Evolutionary conservation across 495 filamentous ascomycete species (phyloP).

Genomic region (Lophiostoma macrostomum): DNA sequence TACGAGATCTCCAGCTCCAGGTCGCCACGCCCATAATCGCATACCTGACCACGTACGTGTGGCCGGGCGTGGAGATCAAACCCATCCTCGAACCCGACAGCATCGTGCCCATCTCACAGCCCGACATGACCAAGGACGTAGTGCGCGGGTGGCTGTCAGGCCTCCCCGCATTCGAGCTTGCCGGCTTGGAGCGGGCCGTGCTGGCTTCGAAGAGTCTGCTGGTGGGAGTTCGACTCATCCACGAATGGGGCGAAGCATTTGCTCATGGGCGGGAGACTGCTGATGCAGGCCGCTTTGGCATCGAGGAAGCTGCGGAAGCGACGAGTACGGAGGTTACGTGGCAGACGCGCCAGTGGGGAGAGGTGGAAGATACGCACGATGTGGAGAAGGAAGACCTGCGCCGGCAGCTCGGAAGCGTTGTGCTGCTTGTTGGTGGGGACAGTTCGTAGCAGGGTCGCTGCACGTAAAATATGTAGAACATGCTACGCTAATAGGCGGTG

Average conservation of each 20-base stretch:
- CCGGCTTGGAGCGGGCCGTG: slow-evolving; percentile 77
- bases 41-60: slow-evolving; percentile 69
- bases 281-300: slow-evolving; percentile 49
- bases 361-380: slow-evolving; percentile 98
- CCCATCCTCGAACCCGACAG: slow-evolving; percentile 70
- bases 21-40: slow-evolving; percentile 64
- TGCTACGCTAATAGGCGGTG: too few relatives aligned
- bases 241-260: slow-evolving; percentile 84
- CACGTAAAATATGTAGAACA: background rate
- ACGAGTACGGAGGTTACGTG: slow-evolving; percentile 82
- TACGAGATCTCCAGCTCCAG: slow-evolving; percentile 70
- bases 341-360: slow-evolving; percentile 90
- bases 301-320: slow-evolving; percentile 71
- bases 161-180: slow-evolving; percentile 72
- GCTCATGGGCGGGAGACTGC: slow-evolving; percentile 39
- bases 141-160: slow-evolving; percentile 75
- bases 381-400: slow-evolving; percentile 88
- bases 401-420: slow-evolving; percentile 82
- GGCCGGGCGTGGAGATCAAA: slow-evolving; percentile 76
- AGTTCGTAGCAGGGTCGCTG: slow-evolving; percentile 3
- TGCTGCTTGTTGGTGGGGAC: slow-evolving; percentile 61
- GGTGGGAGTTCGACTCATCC: slow-evolving; percentile 69
- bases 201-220: slow-evolving; percentile 84
- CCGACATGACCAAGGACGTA: slow-evolving; percentile 66
- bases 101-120: slow-evolving; percentile 70